Evolutionary conservation across 305 asterid genomes (phyloP).

Genomic region (Petunia hybrid): DNA sequence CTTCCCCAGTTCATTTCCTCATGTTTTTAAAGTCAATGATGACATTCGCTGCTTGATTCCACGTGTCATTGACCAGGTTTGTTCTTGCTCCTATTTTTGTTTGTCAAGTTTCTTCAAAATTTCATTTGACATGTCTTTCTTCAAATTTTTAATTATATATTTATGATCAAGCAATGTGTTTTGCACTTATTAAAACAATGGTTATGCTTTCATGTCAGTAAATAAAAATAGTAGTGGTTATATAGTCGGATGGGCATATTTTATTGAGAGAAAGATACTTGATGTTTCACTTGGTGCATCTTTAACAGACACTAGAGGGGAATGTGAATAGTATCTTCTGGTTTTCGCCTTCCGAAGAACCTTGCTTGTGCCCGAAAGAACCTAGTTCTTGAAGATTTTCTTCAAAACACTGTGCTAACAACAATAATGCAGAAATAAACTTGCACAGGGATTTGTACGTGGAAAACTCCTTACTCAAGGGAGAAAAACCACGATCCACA

Average conservation of each 20-base stretch:
- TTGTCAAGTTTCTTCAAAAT: not conserved
- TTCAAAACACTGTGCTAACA: no score
- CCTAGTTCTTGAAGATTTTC: no score
- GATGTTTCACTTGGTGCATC: no score
- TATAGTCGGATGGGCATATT: not conserved
- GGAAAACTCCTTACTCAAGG: no score
- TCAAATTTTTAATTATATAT: slow-evolving; percentile 3
- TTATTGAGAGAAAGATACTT: not conserved
- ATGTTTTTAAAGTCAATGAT: slow-evolving; percentile 78
- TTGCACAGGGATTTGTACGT: no score
- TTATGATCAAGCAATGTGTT: not conserved
- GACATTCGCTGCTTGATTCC: slow-evolving; percentile 89
- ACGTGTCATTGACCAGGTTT: slow-evolving; percentile 96
- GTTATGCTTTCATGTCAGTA: not conserved
- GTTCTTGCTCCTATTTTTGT: slow-evolving; percentile 21
- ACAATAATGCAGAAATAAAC: no score
- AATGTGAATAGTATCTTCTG: no score
- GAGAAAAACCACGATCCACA: no score
- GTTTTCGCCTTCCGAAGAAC: no score
- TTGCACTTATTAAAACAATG: not conserved
- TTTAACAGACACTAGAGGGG: no score
- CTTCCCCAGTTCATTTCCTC: slow-evolving; percentile 95
- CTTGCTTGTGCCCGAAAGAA: no score
- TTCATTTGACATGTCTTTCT: not conserved
- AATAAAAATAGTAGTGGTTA: not conserved